Evolutionary conservation across 163 green algal species (phyloP), one percentile per base, ranked within the genome.

Genomic region (Scenedesmus sp.): DNA sequence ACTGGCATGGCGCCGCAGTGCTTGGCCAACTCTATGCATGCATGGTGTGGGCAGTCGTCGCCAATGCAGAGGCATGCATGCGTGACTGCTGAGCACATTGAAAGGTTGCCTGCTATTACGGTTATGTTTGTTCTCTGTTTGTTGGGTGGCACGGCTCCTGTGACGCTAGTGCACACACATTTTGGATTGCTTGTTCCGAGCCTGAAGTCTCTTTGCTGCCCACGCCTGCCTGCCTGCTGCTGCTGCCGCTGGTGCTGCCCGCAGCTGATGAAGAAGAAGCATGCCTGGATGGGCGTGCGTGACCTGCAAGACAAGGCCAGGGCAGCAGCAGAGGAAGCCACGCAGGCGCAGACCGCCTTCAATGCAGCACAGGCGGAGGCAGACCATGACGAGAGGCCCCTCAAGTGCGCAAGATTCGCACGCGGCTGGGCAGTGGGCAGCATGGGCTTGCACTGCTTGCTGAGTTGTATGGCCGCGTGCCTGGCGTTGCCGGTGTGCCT

Each of bases 211-310:
- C 7, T 40, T 2, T 73, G 61, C 73, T 30, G 35, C 73, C 30
- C 0, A 16, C 44, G 43, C 1, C 80, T 68, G 22, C 2, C 43
- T 68, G 80, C 3, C 44, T 81, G 70, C 70, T 81, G 5, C 33
- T 49, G 13, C 35, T 89, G 42, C 26, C 18, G 33, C 42, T 53
- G 76, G 20, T 18, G 9, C 42, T 53, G 76, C 40, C 78, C 24
- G n/a, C 85, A 90, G 85, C 9, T 84, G 72, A 84, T 90, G 72
- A 56, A 59, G 44, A 90, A 73, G 43, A 90, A 90, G 85, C 12
- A 56, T 10, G 85, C 22, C 0, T 90, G 70, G 70, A 84, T 90
- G 85, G 44, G 35, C 40, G 85, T 90, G 20, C 56, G 37, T 10
- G 70, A 79, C 10, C 33, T 59, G 37, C 85, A 90, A 49, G 85